These are phyloP conservation scores for Pseudogymnoascus pannorum DNA, from an alignment of 2,329 filamentous ascomycete genomes.

Conservation along the genomic window DNA sequence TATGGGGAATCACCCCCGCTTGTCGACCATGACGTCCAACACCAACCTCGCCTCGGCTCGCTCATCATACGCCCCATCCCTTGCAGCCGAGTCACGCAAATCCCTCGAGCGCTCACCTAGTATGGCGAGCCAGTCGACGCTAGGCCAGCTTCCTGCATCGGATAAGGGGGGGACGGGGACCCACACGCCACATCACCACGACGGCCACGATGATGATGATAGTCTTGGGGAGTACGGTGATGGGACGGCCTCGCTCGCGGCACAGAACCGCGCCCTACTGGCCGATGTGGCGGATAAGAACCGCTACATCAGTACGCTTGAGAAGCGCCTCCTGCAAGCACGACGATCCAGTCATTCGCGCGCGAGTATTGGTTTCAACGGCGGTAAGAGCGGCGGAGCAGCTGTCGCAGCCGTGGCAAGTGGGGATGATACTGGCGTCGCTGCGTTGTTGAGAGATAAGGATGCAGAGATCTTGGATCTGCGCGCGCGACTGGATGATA, in stretches of 20 bases:
- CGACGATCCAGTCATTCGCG: conserved; percentile 83
- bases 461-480: conserved; percentile 89
- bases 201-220: conserved; percentile 52
- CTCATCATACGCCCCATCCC: conserved; percentile 63
- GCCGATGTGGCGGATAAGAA: conserved; percentile 96
- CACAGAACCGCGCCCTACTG: conserved; percentile 88
- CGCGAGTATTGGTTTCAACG: conserved; percentile 62
- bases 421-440: conserved; percentile 71
- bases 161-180: conserved; percentile 16
- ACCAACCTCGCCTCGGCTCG: conserved; percentile 52
- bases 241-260: conserved; percentile 69
- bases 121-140: conserved; percentile 46
- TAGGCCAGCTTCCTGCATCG: conserved; percentile 21
- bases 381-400: conserved; percentile 35
- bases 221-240: conserved; percentile 77
- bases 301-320: conserved; percentile 87
- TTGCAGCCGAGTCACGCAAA: conserved; percentile 21
- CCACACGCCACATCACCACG: conserved; percentile 7
- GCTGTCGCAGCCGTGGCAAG: conserved; percentile 60
- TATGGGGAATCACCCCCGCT: conserved; percentile 55
- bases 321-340: conserved; percentile 86
- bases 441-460: conserved; percentile 72
- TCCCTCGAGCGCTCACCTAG: conserved; percentile 57
- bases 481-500: conserved; percentile 83
- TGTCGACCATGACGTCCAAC: conserved; percentile 37